These are phyloP conservation scores for Pezicula carpinea DNA, from an alignment of 2,329 filamentous ascomycete species.

Conservation along the genomic window DNA sequence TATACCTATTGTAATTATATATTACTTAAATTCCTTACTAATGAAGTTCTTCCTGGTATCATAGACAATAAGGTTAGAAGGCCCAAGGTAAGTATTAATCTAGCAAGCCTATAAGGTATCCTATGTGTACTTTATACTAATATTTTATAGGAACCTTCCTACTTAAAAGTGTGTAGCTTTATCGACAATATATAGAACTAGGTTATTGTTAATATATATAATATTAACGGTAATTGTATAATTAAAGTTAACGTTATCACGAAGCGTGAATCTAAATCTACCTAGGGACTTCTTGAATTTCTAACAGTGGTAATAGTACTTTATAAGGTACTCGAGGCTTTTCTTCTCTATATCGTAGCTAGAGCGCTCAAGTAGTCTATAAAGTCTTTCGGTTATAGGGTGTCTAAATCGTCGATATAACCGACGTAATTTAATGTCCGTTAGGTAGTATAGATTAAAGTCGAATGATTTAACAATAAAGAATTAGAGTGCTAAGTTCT, in stretches of 20 bases:
- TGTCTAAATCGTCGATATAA: constrained; percentile 3
- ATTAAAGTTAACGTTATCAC: neutral
- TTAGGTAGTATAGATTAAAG: too few species aligned
- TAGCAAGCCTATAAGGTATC: too few species aligned
- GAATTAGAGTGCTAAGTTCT: too few species aligned
- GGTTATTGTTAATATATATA: neutral
- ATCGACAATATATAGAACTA: neutral
- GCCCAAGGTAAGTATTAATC: too few species aligned
- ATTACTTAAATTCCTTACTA: too few species aligned
- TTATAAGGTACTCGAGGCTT: neutral
- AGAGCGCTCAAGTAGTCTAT: too few species aligned
- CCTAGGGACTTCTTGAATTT: neutral
- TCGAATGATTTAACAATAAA: too few species aligned
- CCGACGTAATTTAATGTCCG: constrained; percentile 1
- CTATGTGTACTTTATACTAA: neutral
- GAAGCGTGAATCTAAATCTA: neutral
- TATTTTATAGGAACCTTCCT: neutral
- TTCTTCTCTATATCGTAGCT: too few species aligned
- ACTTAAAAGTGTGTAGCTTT: neutral
- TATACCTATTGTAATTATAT: too few species aligned
- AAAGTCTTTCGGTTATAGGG: neutral
- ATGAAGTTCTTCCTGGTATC: too few species aligned
- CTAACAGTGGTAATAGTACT: neutral
- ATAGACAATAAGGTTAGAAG: too few species aligned
- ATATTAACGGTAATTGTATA: neutral